Base-by-base conservation (phyloP, 305 asterid species). In the Euphrasia arctica region DNA sequence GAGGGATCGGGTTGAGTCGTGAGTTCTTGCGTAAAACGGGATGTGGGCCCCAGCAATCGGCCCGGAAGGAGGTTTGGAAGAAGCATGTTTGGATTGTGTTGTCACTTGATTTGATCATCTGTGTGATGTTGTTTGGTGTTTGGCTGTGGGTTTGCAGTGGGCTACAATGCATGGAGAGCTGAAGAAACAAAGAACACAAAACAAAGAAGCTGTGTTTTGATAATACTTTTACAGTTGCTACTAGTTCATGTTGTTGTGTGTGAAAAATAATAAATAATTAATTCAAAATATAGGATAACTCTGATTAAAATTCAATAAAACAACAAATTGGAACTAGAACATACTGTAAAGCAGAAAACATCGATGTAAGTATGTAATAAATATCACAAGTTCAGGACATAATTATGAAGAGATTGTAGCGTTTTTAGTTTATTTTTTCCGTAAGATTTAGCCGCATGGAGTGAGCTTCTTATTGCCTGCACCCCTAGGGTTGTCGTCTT, bases 391-490 rank as follows among this genome's bases (percentile, higher is more conserved):
- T 62, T 36, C 9, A 51, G 13, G 47, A 32, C 50, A 63, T 22
- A 42, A 32, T 25, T 54, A 54, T 5, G 0, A 0, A 14, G 47
- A 29, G 2, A 63, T 42, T 63, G 5, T 13, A 49, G 34, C 22
- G 13, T 49, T 32, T 51, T 39, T n/a, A 4, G 3, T 39, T 7
- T 39, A 6, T 34, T 34, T 39, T 7, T 39, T 39, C 10, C 9
- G 3, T 47, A 27, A 29, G 45, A 11, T 48, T 83, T 79, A 90
- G 69, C 97, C 97, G 66, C 97, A 90, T 1, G 98, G 98, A 39
- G 98, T 93, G 70, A 93, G 98, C 79, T 93, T 93, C 87, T 77
- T 93, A 68, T 93, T 93, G 57, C 99, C 99, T 4, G 95, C 96
- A 34, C 99, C 99, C 47, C 97, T 96, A 63, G 96, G 99, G 69